Evolutionary conservation across 2,329 filamentous ascomycete genomes (phyloP).

Genomic region (Neophaeococcomyces aloes): DNA sequence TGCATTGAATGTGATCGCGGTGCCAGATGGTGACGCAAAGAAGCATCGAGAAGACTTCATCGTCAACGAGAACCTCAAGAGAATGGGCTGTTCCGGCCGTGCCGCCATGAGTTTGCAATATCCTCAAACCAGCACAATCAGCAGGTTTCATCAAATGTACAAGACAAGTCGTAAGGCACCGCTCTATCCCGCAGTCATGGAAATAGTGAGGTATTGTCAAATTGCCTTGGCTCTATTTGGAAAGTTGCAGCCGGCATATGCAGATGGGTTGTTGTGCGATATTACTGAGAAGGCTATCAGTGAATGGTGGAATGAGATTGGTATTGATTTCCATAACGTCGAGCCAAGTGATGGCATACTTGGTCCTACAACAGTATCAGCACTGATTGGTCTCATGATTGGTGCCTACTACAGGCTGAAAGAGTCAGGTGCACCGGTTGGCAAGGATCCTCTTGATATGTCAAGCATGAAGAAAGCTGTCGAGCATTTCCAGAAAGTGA

Average conservation of each 20-base stretch:
- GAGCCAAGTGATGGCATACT: constrained; percentile 89
- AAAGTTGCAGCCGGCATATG: constrained; percentile 76
- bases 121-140: constrained; percentile 69
- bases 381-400: constrained; percentile 75
- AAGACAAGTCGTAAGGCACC: constrained; percentile 73
- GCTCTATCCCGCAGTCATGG: constrained; percentile 66
- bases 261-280: constrained; percentile 86
- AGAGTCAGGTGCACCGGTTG: constrained; percentile 69
- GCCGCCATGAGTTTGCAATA: constrained; percentile 70
- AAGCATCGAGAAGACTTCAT: constrained; percentile 76
- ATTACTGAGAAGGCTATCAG: constrained; percentile 79
- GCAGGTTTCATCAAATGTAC: constrained; percentile 88
- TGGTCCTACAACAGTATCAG: constrained; percentile 82
- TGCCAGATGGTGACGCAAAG: constrained; percentile 75
- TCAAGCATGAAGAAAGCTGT: constrained; percentile 73
- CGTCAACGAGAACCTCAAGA: constrained; percentile 88
- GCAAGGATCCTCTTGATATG: constrained; percentile 86
- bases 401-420: constrained; percentile 83
- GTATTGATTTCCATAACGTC: constrained; percentile 80
- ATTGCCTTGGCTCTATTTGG: constrained; percentile 79
- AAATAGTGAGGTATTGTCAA: constrained; percentile 86
- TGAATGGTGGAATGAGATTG: constrained; percentile 95
- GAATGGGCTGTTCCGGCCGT: constrained; percentile 81
- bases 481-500: constrained; percentile 76
- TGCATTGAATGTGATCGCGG: constrained; percentile 77